Evolutionary conservation across 352 stramenopile species (phyloP), one percentile per base, ranked within the genome.

Genomic region (Phytophthora kernoviae): DNA sequence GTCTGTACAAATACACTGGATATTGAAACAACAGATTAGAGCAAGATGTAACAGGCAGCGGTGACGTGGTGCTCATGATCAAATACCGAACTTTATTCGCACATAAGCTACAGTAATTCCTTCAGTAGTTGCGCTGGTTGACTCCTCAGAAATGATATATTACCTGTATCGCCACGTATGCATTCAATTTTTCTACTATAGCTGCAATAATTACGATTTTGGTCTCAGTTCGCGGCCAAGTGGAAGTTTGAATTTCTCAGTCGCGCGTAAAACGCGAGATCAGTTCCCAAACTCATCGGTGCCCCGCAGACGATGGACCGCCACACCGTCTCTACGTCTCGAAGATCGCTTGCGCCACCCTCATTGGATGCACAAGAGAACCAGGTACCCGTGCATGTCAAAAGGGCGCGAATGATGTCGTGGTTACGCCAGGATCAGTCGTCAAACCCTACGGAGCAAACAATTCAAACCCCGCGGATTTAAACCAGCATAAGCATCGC

Each of bases 321-420:
- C 41, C 43, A 41, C 58, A 42, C 26, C 1, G 4, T 40, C 21
- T 17, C 45, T 27, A 62, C 45, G 2, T 0, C 32, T 50, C 55
- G 26, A n/a, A 27, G 33, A 1, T 14, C 27, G 11, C 14, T 40
- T 11, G 1, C n/a, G 5, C 9, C 18, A 5, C 1, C 5, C 41
- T 53, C 37, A 47, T 37, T 36, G 17, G 27, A 64, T n/a, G 57
- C 62, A n/a, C 71, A 73, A 46, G 68, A 83, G 58, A 83, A 81
- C 27, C 26, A 64, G 49, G 65, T 75, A 7, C 65, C 62, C 22
- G 48, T 34, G 0, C 36, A 44, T 55, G 46, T 36, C 36, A 50
- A 26, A 49, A 24, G 43, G n/a, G 18, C 7, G 12, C 33, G 8
- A 63, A 68, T 26, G 20, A 7, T 1, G 15, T 58, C 22, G 40